Base-by-base conservation (phyloP, 129 eudicot genomes). In the Centella asiatica region DNA sequence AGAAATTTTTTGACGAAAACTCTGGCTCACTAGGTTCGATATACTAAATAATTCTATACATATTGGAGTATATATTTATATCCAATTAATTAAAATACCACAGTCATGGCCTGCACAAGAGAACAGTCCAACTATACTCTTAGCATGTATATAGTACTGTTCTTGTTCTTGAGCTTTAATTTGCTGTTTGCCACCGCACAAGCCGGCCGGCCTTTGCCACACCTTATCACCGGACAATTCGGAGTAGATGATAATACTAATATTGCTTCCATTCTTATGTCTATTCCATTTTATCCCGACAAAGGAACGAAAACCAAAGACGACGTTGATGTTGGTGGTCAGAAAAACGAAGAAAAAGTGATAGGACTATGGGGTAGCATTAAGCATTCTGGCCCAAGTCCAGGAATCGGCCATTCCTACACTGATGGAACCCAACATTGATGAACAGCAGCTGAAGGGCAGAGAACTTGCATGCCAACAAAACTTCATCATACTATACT, bases 351-450 rank as follows among this genome's bases (percentile, higher is more conserved):
- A 1, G 56, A 50, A 4, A 14, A 27, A n/a, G 28, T 53, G 5
- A 24, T 53, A 3, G 59, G 32, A 12, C 13, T 27, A 9, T 53
- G 59, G 59, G 59, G 59, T 24, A 53, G 6, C 59, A 53, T 53
- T 14, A 53, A 53, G 59, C 32, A 53, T 24, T 53, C 59, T 53
- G 59, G 59, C 19, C 59, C 59, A 1, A 53, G 59, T 53, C 59
- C 59, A 24, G 59, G 59, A 1, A 32, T 53, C 14, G 59, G 59
- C 24, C 59, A 53, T 27, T 53, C 37, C 11, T 53, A 53, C 12
- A 33, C 25, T 13, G 59, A 53, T 53, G 1, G 59, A 3, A 8
- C 4, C 39, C 39, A 34, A 34, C 39, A 34, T 8, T 34, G 39
- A 34, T 34, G 39, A n/a, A n/a, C n/a, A n/a, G n/a, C n/a, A n/a